Base-by-base conservation (phyloP, 164 flowering plant species). In the Akebia trifoliata region DNA sequence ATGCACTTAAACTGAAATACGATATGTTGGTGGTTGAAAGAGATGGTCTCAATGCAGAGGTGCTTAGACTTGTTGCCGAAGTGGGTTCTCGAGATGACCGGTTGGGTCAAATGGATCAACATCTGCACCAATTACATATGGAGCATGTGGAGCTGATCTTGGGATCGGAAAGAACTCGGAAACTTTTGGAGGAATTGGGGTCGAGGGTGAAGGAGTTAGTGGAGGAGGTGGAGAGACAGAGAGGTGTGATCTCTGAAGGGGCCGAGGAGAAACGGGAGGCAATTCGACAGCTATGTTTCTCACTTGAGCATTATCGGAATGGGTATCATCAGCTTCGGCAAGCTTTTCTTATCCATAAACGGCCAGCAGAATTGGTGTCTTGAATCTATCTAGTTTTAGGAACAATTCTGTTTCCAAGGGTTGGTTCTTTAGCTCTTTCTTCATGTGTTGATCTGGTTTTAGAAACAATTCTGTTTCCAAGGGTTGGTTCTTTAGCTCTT, bases 221-320 rank as follows among this genome's bases (percentile, higher is more conserved):
- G 64, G 68, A 68, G 14, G 90, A 79, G 63, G 71, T 80, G 28
- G 83, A 76, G 61, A 71, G 39, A 81, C n/a, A n/a, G 60, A 76
- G 62, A 44, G 56, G 15, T 8, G 34, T 59, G 42, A 78, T 87
- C 22, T 25, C 47, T 4, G 93, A 87, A 29, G 69, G 71, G 46
- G 88, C 81, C 2, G 95, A 91, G 49, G 80, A 76, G 66, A 91
- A 91, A 65, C 57, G 92, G 42, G 98, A 91, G 63, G 98, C 81
- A 1, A 91, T 91, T 55, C 35, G 95, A 47, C 96, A 88, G 74
- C 76, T 91, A 11, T 91, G 96, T 56, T 78, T 79, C 72, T 77
- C 98, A 3, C 49, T 91, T 0, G 90, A 90, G 57, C 81, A 85
- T 64, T 85, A 78, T 50, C 74, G 84, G 61, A 64, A 60, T 51